Conservation (phyloP, 164 flowering plant genomes). For the Vitis rotundifolia region DNA sequence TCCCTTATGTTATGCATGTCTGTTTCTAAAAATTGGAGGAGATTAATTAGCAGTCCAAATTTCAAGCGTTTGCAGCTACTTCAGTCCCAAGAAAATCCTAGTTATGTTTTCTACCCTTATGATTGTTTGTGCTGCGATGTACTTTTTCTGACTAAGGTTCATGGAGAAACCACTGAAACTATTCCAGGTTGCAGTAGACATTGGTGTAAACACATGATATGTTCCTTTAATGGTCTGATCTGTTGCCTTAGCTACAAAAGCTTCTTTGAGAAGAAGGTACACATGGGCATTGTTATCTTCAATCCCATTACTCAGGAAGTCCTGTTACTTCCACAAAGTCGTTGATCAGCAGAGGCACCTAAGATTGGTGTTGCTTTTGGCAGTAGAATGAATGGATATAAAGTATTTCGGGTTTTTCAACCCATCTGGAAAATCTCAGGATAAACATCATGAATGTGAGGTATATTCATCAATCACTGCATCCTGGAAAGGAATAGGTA, state of each 20-base stretch:
- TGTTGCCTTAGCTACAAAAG: conserved; percentile 5
- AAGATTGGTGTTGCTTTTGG: conserved; percentile 22
- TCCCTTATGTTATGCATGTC: neutral
- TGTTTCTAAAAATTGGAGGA: conserved; percentile 11
- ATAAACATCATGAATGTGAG: neutral
- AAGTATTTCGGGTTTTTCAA: conserved; percentile 19
- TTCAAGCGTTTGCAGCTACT: conserved; percentile 5
- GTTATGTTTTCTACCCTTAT: conserved; percentile 8
- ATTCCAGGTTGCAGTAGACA: neutral
- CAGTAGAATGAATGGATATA: conserved; percentile 14
- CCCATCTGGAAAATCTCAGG: conserved; percentile 1
- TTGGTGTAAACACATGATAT: neutral
- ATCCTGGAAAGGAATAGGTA: conserved; percentile 10
- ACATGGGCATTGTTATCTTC: conserved; percentile 7
- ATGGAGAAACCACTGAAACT: neutral
- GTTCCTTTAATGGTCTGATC: conserved; percentile 19
- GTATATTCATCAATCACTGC: conserved; percentile 12
- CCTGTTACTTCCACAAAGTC: conserved; percentile 15
- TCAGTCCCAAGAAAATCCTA: conserved; percentile 4
- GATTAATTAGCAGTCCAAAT: neutral
- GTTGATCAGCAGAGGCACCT: neutral
- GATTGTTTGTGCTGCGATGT: neutral
- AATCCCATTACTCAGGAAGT: conserved; percentile 16
- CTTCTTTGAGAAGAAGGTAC: neutral
- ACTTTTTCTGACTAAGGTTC: neutral